Evolutionary conservation across 768 basidiomycete genomes (phyloP).

Genomic region (Sarcodon sp.): DNA sequence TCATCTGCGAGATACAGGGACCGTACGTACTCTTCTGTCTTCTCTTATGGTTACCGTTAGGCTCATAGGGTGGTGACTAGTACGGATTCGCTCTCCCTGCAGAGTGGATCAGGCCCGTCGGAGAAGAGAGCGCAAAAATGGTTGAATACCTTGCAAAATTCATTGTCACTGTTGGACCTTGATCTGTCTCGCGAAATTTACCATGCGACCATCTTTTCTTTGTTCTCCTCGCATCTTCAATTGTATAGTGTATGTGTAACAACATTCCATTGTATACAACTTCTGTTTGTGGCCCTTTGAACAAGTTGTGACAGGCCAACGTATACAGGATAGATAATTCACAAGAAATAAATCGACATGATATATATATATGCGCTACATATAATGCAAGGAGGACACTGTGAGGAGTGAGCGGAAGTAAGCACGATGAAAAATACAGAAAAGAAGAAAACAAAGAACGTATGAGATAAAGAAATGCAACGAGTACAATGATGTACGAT

Average conservation of each 20-base stretch:
- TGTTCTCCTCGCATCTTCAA: neutral
- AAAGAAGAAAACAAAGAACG: neutral
- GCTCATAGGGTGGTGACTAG: slow-evolving; percentile 18
- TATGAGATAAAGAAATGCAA: slow-evolving; percentile 1
- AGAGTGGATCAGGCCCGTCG: slow-evolving; percentile 63
- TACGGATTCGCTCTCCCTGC: slow-evolving; percentile 71
- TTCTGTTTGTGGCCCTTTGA: neutral
- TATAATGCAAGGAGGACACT: neutral
- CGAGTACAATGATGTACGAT: neutral
- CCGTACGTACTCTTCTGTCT: slow-evolving; percentile 26
- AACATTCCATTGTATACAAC: neutral
- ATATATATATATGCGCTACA: neutral
- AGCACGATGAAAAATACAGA: neutral
- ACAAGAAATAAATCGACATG: neutral
- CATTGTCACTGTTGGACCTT: slow-evolving; percentile 23
- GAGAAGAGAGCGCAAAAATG: slow-evolving; percentile 61
- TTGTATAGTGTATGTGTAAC: neutral
- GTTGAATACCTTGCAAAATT: slow-evolving; percentile 58
- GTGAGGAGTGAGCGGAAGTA: neutral
- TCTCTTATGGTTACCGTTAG: neutral
- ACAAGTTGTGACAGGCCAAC: too few species aligned
- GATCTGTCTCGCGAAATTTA: neutral
- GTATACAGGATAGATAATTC: too few species aligned
- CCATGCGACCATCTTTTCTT: neutral
- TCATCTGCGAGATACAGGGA: slow-evolving; percentile 60